Percentiles rank a stretch among this genome's conserved stretches.
phyloP scores from a whole-genome alignment of 257 asterid species.

The Ilex aquifolium region DNA sequence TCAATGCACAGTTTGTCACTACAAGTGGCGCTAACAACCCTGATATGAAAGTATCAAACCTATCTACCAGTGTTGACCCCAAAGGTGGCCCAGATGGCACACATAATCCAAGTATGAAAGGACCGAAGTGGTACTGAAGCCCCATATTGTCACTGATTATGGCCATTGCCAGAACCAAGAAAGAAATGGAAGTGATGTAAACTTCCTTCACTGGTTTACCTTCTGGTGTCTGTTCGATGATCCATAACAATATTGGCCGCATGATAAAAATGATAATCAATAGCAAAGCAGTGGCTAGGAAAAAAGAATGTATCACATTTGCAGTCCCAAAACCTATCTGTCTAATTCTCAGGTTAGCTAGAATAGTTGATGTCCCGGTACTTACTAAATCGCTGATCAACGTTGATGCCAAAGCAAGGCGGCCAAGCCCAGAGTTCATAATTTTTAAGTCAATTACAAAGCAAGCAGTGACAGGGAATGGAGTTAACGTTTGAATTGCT shows the following conservation, averaged over 20 bases:
- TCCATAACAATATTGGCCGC: conserved; percentile 50
- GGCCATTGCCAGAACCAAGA: conserved; percentile 47
- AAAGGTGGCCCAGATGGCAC: conserved; percentile 94
- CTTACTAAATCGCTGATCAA: conserved; percentile 61
- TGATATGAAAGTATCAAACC: conserved; percentile 53
- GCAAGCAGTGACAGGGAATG: conserved; percentile 77
- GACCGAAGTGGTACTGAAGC: conserved; percentile 62
- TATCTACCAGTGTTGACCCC: conserved; percentile 72
- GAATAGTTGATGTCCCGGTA: conserved; percentile 29
- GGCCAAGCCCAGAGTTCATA: conserved; percentile 84
- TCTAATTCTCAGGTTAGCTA: conserved; percentile 43
- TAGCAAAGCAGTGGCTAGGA: conserved; percentile 29
- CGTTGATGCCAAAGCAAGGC: conserved; percentile 68
- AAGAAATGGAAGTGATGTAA: conserved; percentile 37
- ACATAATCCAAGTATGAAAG: conserved; percentile 65
- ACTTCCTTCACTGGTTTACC: conserved; percentile 53
- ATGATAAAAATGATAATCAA: conserved; percentile 39
- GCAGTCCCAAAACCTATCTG: conserved; percentile 26
- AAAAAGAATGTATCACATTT: conserved; percentile 26
- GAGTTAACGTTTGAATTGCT: conserved; percentile 43
- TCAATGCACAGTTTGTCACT: conserved; percentile 72
- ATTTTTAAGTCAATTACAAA: conserved; percentile 74
- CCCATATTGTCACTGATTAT: conserved; percentile 62
- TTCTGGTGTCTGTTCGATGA: conserved; percentile 65
- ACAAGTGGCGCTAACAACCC: conserved; percentile 73